Conservation (phyloP, 2,329 filamentous ascomycete species). For the Metarhizium sp. region DNA sequence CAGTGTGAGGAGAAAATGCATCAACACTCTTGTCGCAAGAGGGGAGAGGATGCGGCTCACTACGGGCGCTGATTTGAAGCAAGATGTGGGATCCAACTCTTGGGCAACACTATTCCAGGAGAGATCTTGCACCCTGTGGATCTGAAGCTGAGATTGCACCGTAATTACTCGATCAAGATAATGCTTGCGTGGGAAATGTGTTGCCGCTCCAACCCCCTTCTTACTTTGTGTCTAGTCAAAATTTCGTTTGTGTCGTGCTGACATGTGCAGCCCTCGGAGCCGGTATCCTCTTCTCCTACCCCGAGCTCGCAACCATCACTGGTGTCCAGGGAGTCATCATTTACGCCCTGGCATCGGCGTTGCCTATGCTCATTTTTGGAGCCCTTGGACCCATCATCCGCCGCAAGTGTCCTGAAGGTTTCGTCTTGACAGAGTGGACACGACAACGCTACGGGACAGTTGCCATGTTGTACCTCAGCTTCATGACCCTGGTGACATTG, state of each 20-base stretch:
- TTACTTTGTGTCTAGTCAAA: conserved; percentile 15
- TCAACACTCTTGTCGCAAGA: conserved; percentile 4
- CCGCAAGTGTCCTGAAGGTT: conserved; percentile 71
- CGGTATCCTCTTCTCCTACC: conserved; percentile 75
- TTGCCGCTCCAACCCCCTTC: conserved; percentile 60
- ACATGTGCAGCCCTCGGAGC: conserved; percentile 64
- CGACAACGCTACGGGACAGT: conserved; percentile 65
- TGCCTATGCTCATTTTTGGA: conserved; percentile 68
- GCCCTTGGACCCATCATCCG: conserved; percentile 68
- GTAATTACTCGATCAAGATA: conserved; percentile 98
- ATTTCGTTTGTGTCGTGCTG: conserved; percentile 21
- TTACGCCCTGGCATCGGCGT: conserved; percentile 63
- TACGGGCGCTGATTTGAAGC: conserved; percentile 69
- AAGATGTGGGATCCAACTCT: conserved; percentile 43
- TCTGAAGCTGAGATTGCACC: conserved; percentile 89
- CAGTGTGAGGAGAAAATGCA: neutral
- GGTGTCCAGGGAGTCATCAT: conserved; percentile 71
- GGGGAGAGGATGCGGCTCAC: conserved; percentile 55
- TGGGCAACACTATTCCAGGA: neutral
- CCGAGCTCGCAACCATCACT: conserved; percentile 67
- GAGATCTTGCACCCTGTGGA: conserved; percentile 20
- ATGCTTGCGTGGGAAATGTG: conserved; percentile 98
- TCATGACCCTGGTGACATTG: conserved; percentile 69
- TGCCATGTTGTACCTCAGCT: conserved; percentile 64
- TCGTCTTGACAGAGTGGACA: conserved; percentile 79